A percentile compares a stretch with the other conserved stretches of the same genome.
phyloP scores from a whole-genome alignment of 805 yeast species.

The Ogataea degrootiae region DNA sequence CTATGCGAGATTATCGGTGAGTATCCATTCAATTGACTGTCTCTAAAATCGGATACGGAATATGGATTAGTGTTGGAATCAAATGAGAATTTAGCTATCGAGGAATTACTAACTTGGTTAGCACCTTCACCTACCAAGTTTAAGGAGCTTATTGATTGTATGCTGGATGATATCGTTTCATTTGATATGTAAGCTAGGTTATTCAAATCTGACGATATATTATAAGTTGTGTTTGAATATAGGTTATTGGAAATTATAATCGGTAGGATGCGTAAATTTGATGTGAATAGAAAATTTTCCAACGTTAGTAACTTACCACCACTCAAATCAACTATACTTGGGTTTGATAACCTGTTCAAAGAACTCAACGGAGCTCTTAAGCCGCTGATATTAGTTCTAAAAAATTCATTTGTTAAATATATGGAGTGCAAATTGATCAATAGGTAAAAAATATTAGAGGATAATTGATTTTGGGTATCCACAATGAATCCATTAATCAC shows the following conservation, averaged over 20 bases:
- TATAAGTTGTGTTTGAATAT: conserved; percentile 27
- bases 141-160: neutral
- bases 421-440: conserved; percentile 33
- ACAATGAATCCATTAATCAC: conserved; percentile 31
- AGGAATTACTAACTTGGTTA: neutral
- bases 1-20: conserved; percentile 56
- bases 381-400: conserved; percentile 7
- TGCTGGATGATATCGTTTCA: conserved; percentile 1
- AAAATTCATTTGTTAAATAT: neutral
- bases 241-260: conserved; percentile 30
- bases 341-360: neutral
- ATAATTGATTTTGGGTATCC: conserved; percentile 41
- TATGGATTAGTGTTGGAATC: conserved; percentile 37
- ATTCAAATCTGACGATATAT: conserved; percentile 15
- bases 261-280: conserved; percentile 33
- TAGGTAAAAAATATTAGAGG: conserved; percentile 40
- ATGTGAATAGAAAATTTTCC: conserved; percentile 30
- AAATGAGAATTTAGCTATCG: conserved; percentile 22
- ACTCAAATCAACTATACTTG: neutral
- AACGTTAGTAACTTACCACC: conserved; percentile 32
- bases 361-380: conserved; percentile 7
- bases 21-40: conserved; percentile 51
- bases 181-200: conserved; percentile 6
- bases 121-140: neutral
- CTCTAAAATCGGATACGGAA: conserved; percentile 32